Percentiles rank a stretch among this genome's conserved stretches.
Evolutionary conservation across 2,329 filamentous ascomycete species (phyloP).

Genomic region (Fusarium nisikadoi): DNA sequence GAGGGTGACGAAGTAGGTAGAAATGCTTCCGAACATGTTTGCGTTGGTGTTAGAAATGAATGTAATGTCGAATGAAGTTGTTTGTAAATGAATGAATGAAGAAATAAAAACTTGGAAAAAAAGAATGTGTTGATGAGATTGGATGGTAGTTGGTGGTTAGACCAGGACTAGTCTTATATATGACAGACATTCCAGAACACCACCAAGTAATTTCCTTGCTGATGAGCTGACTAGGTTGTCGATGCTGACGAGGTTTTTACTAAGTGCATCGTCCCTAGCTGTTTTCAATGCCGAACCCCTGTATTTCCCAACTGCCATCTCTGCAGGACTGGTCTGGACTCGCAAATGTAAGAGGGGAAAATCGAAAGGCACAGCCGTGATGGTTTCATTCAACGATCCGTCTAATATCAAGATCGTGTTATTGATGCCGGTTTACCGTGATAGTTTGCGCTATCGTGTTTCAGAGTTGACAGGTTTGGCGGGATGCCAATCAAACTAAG

Average conservation of each 20-base stretch:
- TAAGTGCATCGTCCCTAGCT: not conserved
- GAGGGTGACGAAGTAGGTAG: constrained; percentile 6
- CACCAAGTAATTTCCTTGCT: not conserved
- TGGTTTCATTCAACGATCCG: constrained; percentile 4
- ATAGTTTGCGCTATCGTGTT: not conserved
- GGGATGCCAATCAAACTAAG: constrained; percentile 1
- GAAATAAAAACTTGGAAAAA: not conserved
- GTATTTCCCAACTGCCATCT: not conserved
- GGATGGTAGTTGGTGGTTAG: not conserved
- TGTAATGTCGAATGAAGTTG: not conserved
- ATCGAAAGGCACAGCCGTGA: not conserved
- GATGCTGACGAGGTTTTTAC: not conserved
- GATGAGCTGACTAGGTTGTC: not conserved
- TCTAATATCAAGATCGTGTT: not conserved
- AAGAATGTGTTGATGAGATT: constrained; percentile 13
- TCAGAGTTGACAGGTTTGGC: not conserved
- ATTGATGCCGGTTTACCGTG: constrained; percentile 7
- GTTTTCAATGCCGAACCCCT: not conserved
- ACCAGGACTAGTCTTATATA: not conserved
- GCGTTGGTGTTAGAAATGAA: not conserved
- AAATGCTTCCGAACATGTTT: constrained; percentile 1
- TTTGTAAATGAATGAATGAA: not conserved
- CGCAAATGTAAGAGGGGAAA: not conserved
- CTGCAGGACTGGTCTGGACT: not conserved
- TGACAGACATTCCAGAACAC: not conserved